Conservation (phyloP, 306 rosid species). For the Corylus heterophylla region DNA sequence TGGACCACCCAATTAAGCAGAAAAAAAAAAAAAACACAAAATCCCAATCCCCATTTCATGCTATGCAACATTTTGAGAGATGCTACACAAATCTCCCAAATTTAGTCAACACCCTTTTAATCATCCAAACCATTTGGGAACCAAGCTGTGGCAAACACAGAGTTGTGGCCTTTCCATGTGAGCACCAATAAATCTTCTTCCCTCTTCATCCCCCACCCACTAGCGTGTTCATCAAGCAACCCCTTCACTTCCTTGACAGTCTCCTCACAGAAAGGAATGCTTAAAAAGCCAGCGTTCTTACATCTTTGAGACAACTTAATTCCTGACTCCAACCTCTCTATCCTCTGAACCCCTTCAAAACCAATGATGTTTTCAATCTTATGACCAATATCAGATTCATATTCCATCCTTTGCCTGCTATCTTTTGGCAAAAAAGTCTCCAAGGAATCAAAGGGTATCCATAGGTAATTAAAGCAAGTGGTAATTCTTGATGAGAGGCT, state of each 20-base stretch:
- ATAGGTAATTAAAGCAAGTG: conserved; percentile 75
- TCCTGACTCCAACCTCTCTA: conserved; percentile 72
- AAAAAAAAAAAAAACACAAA: not conserved
- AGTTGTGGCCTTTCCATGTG: conserved; percentile 95
- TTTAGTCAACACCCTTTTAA: conserved; percentile 29
- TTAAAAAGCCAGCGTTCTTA: conserved; percentile 55
- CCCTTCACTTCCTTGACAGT: conserved; percentile 63
- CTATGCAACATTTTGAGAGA: too few relatives aligned
- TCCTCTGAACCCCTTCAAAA: conserved; percentile 68
- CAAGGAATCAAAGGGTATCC: conserved; percentile 96
- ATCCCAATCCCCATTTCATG: not conserved
- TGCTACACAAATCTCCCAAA: too few relatives aligned
- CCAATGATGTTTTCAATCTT: conserved; percentile 75
- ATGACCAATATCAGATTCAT: conserved; percentile 86
- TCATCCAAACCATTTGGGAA: conserved; percentile 52
- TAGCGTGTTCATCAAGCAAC: conserved; percentile 92
- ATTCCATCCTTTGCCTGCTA: conserved; percentile 75
- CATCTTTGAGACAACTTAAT: conserved; percentile 53
- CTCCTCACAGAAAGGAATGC: conserved; percentile 64
- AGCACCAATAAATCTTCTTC: conserved; percentile 84
- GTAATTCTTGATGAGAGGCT: conserved; percentile 72
- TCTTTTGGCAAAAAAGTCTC: conserved; percentile 88
- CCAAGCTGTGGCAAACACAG: conserved; percentile 91
- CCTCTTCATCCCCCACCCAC: conserved; percentile 97
- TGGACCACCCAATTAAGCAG: conserved; percentile 32